These are phyloP conservation scores for Ramularia collo-cygni DNA, from an alignment of 2,329 filamentous ascomycete genomes.

Conservation along the genomic window DNA sequence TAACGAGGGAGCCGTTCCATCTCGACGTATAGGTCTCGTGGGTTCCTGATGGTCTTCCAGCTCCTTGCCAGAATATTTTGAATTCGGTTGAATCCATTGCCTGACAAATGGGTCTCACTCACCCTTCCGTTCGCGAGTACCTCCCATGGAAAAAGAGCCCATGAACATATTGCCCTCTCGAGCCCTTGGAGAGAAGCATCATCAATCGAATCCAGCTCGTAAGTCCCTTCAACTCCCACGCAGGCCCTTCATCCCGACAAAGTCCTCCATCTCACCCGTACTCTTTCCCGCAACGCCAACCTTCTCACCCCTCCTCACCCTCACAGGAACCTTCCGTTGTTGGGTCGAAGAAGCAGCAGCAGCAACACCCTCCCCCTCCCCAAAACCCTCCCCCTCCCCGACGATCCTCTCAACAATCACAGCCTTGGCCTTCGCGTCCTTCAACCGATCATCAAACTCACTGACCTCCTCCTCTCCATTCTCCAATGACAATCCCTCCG, in stretches of 20 bases:
- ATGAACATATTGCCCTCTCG: no score
- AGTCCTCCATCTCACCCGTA: constrained; percentile 35
- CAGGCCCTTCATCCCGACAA: constrained; percentile 15
- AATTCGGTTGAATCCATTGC: no score
- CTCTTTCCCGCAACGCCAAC: constrained; percentile 17
- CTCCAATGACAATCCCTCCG: constrained; percentile 65
- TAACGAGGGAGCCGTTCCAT: no score
- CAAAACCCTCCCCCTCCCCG: constrained; percentile 35
- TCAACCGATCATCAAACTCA: constrained; percentile 84
- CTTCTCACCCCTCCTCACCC: constrained; percentile 19
- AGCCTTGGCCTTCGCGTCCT: constrained; percentile 72
- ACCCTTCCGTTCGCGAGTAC: no score
- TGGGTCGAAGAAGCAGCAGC: neutral
- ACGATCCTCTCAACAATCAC: constrained; percentile 75
- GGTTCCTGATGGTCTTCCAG: no score
- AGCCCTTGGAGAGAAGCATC: no score
- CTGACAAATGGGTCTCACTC: no score
- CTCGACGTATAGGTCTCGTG: no score
- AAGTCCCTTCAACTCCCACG: no score
- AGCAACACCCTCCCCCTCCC: neutral
- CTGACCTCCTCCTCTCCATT: constrained; percentile 86
- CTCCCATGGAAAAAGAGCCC: no score
- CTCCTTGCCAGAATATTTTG: no score
- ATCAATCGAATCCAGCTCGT: no score
- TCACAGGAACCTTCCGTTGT: constrained; percentile 10